Base-by-base conservation (phyloP, 257 asterid genomes). In the Phtheirospermum japonicum region DNA sequence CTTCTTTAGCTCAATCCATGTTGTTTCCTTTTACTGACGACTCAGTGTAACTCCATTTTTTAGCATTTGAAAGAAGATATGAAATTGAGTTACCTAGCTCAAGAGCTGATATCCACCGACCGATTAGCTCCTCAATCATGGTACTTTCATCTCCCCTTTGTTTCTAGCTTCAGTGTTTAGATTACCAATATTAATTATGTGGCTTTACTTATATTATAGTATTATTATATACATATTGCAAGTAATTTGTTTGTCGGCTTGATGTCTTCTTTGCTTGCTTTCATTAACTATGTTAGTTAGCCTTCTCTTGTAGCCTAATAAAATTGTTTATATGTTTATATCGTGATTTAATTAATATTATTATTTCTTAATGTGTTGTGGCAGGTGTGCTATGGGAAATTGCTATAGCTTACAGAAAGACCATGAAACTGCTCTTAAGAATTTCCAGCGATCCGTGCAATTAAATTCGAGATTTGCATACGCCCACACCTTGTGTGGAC, bases 11-110 rank as follows among this genome's bases (percentile, higher is more conserved):
- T 70, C 49, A 42, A 49, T 45, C 18, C 50, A 49, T 46, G 11
- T 40, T 11, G 23, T 9, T 16, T 16, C 10, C 10, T 19, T 19
- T 20, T 50, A 50, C 14, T 50, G 20, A 59, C 71, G 72, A 64
- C 56, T 70, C 63, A 61, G 60, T 62, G 52, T 62, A 36, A 61
- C 37, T 59, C 64, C 65, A 64, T 76, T 75, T 76, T 75, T 59
- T 76, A 92, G 97, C 98, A 88, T 82, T 78, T 93, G 81, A 93
- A 89, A 82, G 99, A 93, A 80, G 97, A 89, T 69, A 93, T 89
- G 99, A 89, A 87, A 82, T 75, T 93, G 86, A 93, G 99, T 73
- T 93, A 89, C 83, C 83, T 93, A 74, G 96, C 99, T 50, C 96
- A 85, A 80, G 96, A 87, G 85, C 90, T 93, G 78, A 71, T 89